phyloP scores from a whole-genome alignment of 129 eudicot species.

The Heracleum sosnowskyi region DNA sequence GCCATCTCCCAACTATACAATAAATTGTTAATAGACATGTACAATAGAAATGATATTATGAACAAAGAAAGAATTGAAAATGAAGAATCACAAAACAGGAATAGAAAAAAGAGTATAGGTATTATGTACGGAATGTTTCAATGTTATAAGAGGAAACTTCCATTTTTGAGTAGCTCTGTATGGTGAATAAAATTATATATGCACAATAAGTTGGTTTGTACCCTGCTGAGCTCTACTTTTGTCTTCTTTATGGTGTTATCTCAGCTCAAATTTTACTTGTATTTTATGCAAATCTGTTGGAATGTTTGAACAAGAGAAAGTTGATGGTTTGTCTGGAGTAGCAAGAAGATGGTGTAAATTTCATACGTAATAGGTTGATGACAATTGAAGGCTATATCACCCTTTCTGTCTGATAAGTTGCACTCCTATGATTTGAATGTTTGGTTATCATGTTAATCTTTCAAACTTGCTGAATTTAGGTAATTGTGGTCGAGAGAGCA shows the following conservation, averaged over 20 bases:
- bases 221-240: neutral
- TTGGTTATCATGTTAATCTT: too few relatives aligned
- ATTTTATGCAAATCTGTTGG: neutral
- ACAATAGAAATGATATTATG: constrained; percentile 14
- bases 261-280: neutral
- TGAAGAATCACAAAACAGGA: neutral
- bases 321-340: neutral
- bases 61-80: neutral
- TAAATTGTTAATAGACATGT: constrained; percentile 27
- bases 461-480: neutral
- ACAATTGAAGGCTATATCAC: too few relatives aligned
- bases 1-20: constrained; percentile 67
- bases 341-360: neutral
- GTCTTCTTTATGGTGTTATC: too few relatives aligned
- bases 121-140: neutral
- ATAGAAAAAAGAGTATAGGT: constrained; percentile 10
- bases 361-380: too few relatives aligned
- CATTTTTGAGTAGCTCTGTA: constrained; percentile 29
- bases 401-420: too few relatives aligned
- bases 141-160: constrained; percentile 19
- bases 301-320: too few relatives aligned
- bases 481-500: neutral
- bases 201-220: neutral
- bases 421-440: too few relatives aligned
- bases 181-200: constrained; percentile 3